A percentile compares a stretch with the other conserved stretches of the same genome.
Evolutionary conservation across 768 basidiomycete species (phyloP).

Genomic region (Asterophora lycoperdoides): DNA sequence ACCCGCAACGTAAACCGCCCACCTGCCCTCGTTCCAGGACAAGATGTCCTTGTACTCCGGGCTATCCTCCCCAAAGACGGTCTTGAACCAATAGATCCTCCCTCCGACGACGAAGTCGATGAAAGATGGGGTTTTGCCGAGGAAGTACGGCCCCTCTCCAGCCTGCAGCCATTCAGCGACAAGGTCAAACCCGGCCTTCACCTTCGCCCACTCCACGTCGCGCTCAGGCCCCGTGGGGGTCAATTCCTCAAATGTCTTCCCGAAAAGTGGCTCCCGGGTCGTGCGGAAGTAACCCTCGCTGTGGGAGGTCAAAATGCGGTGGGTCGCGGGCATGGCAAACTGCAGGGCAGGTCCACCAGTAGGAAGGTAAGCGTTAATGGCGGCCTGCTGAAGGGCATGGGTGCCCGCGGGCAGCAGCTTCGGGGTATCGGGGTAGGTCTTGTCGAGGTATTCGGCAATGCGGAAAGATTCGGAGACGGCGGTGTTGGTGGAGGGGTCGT

Average conservation of each 20-base stretch:
- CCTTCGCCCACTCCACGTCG: conserved; percentile 25
- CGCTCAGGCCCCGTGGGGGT: conserved; percentile 24
- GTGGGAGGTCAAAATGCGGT: conserved; percentile 23
- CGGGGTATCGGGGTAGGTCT: conserved; percentile 32
- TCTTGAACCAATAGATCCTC: conserved; percentile 21
- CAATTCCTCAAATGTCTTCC: conserved; percentile 29
- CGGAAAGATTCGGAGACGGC: conserved; percentile 32
- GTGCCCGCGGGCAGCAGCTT: conserved; percentile 28
- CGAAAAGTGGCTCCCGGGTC: conserved; percentile 26
- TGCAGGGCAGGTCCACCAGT: conserved; percentile 8
- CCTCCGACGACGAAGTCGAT: conserved; percentile 28
- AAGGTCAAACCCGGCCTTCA: conserved; percentile 21
- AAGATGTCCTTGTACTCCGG: conserved; percentile 27
- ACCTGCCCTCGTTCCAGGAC: conserved; percentile 26
- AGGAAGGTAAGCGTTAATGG: background rate
- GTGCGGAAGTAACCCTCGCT: conserved; percentile 33
- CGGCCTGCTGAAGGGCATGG: conserved; percentile 14
- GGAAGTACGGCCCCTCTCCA: conserved; percentile 20
- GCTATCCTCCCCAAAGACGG: conserved; percentile 21
- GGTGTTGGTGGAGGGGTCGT: conserved; percentile 30
- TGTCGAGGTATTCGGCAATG: conserved; percentile 42
- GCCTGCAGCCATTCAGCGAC: conserved; percentile 17
- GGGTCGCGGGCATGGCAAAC: conserved; percentile 16
- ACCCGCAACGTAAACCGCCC: conserved; percentile 20
- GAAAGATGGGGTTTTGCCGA: conserved; percentile 25